Percentiles rank a stretch among this genome's conserved stretches.
phyloP scores from a whole-genome alignment of 768 basidiomycete species.

The Agrocybe pediades region DNA sequence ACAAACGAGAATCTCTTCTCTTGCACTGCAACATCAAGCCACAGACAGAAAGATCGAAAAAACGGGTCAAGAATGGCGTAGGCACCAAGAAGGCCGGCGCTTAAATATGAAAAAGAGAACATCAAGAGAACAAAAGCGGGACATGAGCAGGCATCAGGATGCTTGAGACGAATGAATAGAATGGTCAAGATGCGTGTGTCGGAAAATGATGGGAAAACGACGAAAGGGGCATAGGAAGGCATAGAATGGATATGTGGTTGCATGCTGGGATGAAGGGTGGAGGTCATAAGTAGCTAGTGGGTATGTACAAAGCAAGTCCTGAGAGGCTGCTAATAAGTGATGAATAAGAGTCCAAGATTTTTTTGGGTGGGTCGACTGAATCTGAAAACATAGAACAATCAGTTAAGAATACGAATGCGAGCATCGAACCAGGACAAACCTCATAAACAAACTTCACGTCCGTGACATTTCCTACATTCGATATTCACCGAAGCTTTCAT shows the following conservation, averaged over 20 bases:
- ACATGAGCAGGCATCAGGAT: slow-evolving; percentile 6
- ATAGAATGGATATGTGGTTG: slow-evolving; percentile 17
- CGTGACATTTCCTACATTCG: slow-evolving; percentile 41
- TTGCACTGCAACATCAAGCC: slow-evolving; percentile 18
- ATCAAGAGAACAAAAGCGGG: slow-evolving; percentile 4
- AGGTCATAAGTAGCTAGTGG: slow-evolving; percentile 12
- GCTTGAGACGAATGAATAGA: background rate
- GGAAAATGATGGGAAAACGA: background rate
- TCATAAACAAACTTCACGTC: slow-evolving; percentile 43
- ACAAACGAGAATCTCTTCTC: slow-evolving; percentile 15
- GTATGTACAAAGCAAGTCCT: slow-evolving; percentile 23
- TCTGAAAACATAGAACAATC: no score
- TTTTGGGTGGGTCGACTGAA: slow-evolving; percentile 4
- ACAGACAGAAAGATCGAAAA: slow-evolving; percentile 10
- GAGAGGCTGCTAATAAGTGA: slow-evolving; percentile 20
- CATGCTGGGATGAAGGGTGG: background rate
- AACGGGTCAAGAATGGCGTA: slow-evolving; percentile 10
- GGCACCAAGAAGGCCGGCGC: slow-evolving; percentile 16
- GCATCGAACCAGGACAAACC: slow-evolving; percentile 23
- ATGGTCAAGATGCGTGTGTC: background rate
- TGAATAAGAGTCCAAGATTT: slow-evolving; percentile 22
- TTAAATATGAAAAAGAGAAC: slow-evolving; percentile 16
- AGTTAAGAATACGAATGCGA: no score
- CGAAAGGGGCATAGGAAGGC: slow-evolving; percentile 23
- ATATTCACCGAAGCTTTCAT: slow-evolving; percentile 28